Base-by-base conservation (phyloP, 805 yeast genomes). In the Candida hungchunana region DNA sequence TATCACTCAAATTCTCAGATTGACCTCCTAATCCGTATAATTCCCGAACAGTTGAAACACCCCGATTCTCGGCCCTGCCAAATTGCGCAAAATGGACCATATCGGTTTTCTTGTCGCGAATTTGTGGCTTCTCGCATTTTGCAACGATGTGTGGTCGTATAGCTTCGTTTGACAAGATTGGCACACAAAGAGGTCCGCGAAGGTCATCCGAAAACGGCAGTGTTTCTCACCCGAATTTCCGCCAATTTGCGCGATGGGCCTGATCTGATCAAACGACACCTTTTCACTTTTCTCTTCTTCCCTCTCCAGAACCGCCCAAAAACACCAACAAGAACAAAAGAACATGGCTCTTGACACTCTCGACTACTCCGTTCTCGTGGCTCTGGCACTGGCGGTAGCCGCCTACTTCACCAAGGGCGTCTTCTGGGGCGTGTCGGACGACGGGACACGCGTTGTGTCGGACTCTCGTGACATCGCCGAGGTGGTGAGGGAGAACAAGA, bases 351-450 rank as follows among this genome's bases (percentile, higher is more conserved):
- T 87, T 47, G 95, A 87, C 58, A 66, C 79, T 6, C 67, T 84
- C 38, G 96, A 88, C 60, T 60, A 79, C 43, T 57, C 79, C 18
- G 88, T 85, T 12, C 64, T 88, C 36, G 67, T 71, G 12, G 81
- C 78, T 4, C 67, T 86, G 34, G 74, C 79, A 4, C 53, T 77
- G n/a, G 89, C 84, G 4, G 67, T 82, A 3, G 57, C 72, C 15
- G 75, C 79, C 7, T 86, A 80, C 58, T 72, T 79, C 59, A 76
- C 82, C 34, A 85, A 78, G 54, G 86, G 82, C 36, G 52, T 56
- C 18, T 62, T 69, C 39, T 73, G 75, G 71, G 69, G 60, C 6
- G 59, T 55, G 15, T 61, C 58, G 18, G 63, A 63, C 32, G 51
- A 55, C 21, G 50, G 56, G n/a, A 53, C 62, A 6, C 49, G 58